Base-by-base conservation (phyloP, 1,139 yeast genomes). In the Kodamaea sp. region DNA sequence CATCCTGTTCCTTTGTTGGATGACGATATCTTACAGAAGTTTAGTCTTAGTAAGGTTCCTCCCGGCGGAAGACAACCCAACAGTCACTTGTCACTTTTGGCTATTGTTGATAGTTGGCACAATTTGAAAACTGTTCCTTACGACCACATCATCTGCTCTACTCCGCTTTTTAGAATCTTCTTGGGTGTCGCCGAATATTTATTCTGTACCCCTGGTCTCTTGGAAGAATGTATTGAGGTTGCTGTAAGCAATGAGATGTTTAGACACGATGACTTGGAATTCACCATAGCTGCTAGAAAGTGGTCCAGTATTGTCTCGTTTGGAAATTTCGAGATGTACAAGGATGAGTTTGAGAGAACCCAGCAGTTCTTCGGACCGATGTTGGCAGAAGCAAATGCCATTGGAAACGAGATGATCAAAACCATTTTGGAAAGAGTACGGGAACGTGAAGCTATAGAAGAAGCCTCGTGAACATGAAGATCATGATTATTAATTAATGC, bases 321-420 rank as follows among this genome's bases (percentile, higher is more conserved):
- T 53, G 92, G 90, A 10, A 84, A 83, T 56, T 90, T 81, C 56
- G 78, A 78, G 5, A 65, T 84, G 31, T 92, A 92, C 67, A 70
- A 74, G 44, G 63, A 64, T 28, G 82, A 80, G 55, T 92, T 92
- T 55, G 90, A 83, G 49, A 72, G 73, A 31, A 85, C 95, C 0
- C 97, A 89, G 53, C 55, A 67, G 20, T 92, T 86, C 59, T 92
- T 92, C 63, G 67, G 75, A 40, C 95, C 90, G 7, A 89, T 84
- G 86, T 76, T 90, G 39, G 80, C 86, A 4, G 96, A 89, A 48
- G 97, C 97, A 9, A 86, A 83, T 48, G 78, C 76, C 27, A 71
- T 89, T 30, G 97, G 98, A n/a, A 92, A 92, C 61, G 96, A 87
- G 47, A 92, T 92, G 98, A 86, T 92, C 44, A 80, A 77, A 55